These are phyloP conservation scores for Podaxis sp. DNA, from an alignment of 768 basidiomycete genomes.

Conservation along the genomic window DNA sequence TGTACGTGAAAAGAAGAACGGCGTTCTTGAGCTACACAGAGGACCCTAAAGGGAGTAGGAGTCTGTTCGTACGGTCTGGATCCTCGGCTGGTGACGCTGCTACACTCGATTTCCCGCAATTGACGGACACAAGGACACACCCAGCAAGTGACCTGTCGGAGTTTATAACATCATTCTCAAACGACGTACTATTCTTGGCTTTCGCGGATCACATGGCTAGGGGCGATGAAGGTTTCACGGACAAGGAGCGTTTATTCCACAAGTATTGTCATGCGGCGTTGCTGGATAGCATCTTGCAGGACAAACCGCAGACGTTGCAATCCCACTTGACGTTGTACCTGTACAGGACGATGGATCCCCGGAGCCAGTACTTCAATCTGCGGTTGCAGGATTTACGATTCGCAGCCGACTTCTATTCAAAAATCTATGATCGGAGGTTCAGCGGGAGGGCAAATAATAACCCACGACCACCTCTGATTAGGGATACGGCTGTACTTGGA, in stretches of 20 bases:
- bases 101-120: constrained; percentile 80
- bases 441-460: constrained; percentile 71
- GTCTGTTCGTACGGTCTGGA: constrained; percentile 86
- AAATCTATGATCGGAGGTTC: constrained; percentile 72
- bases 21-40: constrained; percentile 93
- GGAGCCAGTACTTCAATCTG: constrained; percentile 62
- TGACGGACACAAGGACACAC: constrained; percentile 64
- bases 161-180: constrained; percentile 86
- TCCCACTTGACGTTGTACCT: constrained; percentile 72
- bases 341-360: constrained; percentile 60
- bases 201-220: constrained; percentile 81
- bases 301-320: constrained; percentile 79
- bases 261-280: constrained; percentile 75
- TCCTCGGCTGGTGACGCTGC: constrained; percentile 83
- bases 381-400: constrained; percentile 74
- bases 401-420: constrained; percentile 73
- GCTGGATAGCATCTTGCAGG: constrained; percentile 87
- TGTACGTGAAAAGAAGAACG: constrained; percentile 90
- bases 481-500: constrained; percentile 70
- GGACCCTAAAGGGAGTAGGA: constrained; percentile 91
- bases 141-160: constrained; percentile 76
- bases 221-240: constrained; percentile 51
- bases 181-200: constrained; percentile 74
- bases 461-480: constrained; percentile 62
- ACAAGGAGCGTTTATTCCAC: constrained; percentile 61